Base-by-base conservation (phyloP, 2,329 filamentous ascomycete genomes). In the Fusarium clavum region DNA sequence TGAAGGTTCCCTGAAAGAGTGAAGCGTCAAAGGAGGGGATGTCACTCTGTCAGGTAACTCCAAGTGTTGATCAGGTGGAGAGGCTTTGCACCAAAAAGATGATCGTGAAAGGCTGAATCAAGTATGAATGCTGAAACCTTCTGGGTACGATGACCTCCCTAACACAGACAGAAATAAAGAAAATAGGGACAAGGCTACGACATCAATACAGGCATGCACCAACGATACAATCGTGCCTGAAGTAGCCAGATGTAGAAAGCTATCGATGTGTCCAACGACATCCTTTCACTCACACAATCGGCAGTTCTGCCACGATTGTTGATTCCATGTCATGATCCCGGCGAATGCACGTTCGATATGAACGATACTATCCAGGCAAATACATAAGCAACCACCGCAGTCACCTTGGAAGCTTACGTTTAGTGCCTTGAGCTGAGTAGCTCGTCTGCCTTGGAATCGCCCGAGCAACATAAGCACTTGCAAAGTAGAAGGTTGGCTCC, bases 1-100 rank as follows among this genome's bases (percentile, higher is more conserved):
- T 51, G 32, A 61, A 65, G 43, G 18, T 53, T 65, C 34, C 13
- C 25, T 8, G 6, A 62, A n/a, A 11, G 18, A 13, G 24, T n/a
- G 20, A 29, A 14, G 5, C 24, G 41, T 20, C 12, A 40, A 34
- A n/a, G 49, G 43, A 41, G 56, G 30, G 24, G 29, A 32, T n/a
- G n/a, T 30, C 48, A 45, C 40, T 32, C 56, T n/a, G 27, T 41
- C 20, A 67, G 49, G 30, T 25, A 58, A 57, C 44, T 30, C n/a
- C 25, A 43, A 34, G 34, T 45, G 64, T 49, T 68, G 64, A 49
- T 52, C 27, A 9, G 18, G 34, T 20, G 27, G 29, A 29, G 29
- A 41, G 18, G 27, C n/a, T 38, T 41, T 30, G 24, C 18, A 22
- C 14, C 24, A 27, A 25, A 25, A 20, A 46, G 29, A 24, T n/a